Evolutionary conservation across 371 early-diverging fungal species (phyloP), one percentile per base, ranked within the genome.

Genomic region (Mucor circinelloides): DNA sequence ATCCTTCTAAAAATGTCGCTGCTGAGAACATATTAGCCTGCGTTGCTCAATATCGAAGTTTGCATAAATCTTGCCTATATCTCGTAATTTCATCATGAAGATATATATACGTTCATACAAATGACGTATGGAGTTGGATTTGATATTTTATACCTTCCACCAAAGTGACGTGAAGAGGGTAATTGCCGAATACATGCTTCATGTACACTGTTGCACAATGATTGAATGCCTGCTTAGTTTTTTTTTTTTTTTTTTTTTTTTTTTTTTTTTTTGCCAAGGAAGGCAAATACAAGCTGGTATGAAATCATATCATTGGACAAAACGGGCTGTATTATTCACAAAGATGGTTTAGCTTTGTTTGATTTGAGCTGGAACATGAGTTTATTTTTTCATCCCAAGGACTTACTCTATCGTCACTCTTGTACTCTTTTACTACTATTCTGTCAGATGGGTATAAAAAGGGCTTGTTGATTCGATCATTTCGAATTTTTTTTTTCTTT

Each of bases 371-470:
- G 50, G 25, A 50, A 25, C 50, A 50, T 23, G 25, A 23, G 50
- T 23, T 55, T 55, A 52, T 55, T 55, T 55, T n/a, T 55, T 55
- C 30, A 55, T 55, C 31, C 30, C 30, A 55, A 28, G 15, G 10
- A 13, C 55, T 5, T 9, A 46, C 44, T 6, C 7, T 46, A 21
- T 46, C 48, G 48, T 46, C 48, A 46, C 48, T 46, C n/a, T n/a
- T 46, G n/a, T 8, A 8, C 19, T 9, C 9, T 2, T n/a, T 46
- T 46, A n/a, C n/a, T 21, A 25, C 25, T 25, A 7, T 44, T 52
- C 55, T 55, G 55, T 55, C 55, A 55, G 30, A 55, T 55, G 23
- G 8, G 19, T 58, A 58, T 58, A 58, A 58, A 58, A 38, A 31
- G 55, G 48, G 15, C 17, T 31, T 34, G 58, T 17, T n/a, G 38